Conservation (phyloP, 805 yeast species). For the Wickerhamiella vanderwaltii region DNA sequence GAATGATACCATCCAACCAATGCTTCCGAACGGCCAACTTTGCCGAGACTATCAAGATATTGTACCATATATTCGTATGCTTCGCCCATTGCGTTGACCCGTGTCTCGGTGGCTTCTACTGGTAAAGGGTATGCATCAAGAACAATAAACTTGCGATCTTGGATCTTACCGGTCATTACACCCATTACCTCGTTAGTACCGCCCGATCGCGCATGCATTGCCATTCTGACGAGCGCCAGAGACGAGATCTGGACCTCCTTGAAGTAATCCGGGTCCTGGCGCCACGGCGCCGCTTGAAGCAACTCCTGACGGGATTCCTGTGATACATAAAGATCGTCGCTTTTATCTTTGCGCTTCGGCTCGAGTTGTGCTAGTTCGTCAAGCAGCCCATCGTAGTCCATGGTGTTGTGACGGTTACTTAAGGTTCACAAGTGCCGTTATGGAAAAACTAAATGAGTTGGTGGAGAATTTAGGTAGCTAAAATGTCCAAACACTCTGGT, state of each 20-base stretch:
- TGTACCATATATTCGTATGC: slow-evolving; percentile 93
- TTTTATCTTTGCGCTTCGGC: slow-evolving; percentile 7
- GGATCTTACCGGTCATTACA: slow-evolving; percentile 67
- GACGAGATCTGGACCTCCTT: slow-evolving; percentile 60
- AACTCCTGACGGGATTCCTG: slow-evolving; percentile 4
- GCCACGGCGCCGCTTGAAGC: slow-evolving; percentile 9
- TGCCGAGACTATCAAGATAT: slow-evolving; percentile 44
- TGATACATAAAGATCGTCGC: slow-evolving; percentile 2
- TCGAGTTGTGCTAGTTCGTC: slow-evolving; percentile 9
- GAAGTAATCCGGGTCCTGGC: slow-evolving; percentile 12
- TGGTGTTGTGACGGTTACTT: slow-evolving; percentile 3
- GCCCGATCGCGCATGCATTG: slow-evolving; percentile 74
- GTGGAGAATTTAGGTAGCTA: too few species aligned
- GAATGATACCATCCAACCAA: slow-evolving; percentile 96
- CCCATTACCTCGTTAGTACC: slow-evolving; percentile 93
- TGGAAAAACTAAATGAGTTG: too few species aligned
- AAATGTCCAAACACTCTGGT: too few species aligned
- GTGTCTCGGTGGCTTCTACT: slow-evolving; percentile 89
- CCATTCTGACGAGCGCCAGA: slow-evolving; percentile 73
- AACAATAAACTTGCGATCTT: slow-evolving; percentile 43
- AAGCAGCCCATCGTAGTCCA: slow-evolving; percentile 9
- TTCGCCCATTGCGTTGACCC: slow-evolving; percentile 89
- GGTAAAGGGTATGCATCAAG: slow-evolving; percentile 79
- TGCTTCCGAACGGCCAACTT: slow-evolving; percentile 45
- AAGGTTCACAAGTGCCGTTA: too few species aligned